Evolutionary conservation across 306 rosid species (phyloP).

Genomic region (Morella rubra): DNA sequence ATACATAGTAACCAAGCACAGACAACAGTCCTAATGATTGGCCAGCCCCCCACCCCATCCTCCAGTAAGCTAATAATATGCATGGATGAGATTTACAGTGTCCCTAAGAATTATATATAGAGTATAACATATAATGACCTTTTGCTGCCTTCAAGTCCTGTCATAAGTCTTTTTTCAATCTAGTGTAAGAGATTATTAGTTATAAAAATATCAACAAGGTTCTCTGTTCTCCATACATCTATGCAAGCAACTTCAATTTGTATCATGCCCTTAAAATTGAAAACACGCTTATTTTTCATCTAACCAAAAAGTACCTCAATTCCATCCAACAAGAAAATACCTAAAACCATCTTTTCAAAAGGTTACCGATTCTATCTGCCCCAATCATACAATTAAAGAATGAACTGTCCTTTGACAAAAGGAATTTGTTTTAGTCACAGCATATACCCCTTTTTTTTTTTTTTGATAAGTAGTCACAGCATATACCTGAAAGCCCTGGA

Average conservation of each 20-base stretch:
- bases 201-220: neutral
- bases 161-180: neutral
- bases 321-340: neutral
- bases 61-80: neutral
- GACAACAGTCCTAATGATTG: neutral
- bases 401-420: neutral
- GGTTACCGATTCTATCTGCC: neutral
- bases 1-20: neutral
- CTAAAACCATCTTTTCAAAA: neutral
- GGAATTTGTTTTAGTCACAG: neutral
- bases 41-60: neutral
- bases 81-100: neutral
- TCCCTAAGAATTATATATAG: neutral
- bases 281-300: neutral
- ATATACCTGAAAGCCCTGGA: constrained; percentile 86
- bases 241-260: neutral
- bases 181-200: neutral
- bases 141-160: neutral
- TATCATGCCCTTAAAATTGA: neutral
- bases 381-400: neutral
- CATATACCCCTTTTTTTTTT: no score
- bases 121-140: neutral
- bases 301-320: neutral
- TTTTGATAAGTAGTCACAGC: no score
- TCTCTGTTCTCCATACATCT: neutral